Evolutionary conservation across 2,329 filamentous ascomycete species (phyloP).

Genomic region (Leptographium lundbergii): DNA sequence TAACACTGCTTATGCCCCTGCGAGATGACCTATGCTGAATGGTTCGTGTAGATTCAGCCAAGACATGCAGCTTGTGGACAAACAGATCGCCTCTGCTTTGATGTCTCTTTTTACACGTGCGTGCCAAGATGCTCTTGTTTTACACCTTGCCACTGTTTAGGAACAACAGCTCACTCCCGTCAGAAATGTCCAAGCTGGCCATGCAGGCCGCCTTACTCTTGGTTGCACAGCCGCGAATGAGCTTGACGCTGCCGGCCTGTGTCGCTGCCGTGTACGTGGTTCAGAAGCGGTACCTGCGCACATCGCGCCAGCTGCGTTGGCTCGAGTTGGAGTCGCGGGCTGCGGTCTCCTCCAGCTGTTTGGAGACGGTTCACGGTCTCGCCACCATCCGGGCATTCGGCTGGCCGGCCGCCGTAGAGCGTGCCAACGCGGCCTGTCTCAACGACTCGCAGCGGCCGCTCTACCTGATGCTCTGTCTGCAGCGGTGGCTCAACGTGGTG

Average conservation of each 20-base stretch:
- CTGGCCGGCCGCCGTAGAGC: conserved; percentile 21
- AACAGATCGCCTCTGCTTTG: conserved; percentile 24
- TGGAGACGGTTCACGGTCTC: conserved; percentile 29
- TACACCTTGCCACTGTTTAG: not conserved
- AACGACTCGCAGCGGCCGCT: conserved; percentile 35
- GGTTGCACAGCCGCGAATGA: conserved; percentile 30
- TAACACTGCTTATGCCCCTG: not conserved
- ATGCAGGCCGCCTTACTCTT: conserved; percentile 31
- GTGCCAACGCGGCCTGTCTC: conserved; percentile 17
- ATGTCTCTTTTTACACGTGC: conserved; percentile 22
- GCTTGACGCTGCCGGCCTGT: conserved; percentile 32
- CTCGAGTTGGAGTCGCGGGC: conserved; percentile 42
- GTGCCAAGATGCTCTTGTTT: conserved; percentile 10
- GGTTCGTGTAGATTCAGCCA: conserved; percentile 25
- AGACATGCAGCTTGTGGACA: conserved; percentile 31
- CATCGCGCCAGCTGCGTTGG: conserved; percentile 42
- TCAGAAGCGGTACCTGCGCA: conserved; percentile 39
- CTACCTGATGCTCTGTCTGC: conserved; percentile 36
- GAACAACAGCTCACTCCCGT: not conserved
- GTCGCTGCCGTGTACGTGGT: conserved; percentile 28
- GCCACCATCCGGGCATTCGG: conserved; percentile 35
- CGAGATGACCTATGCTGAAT: not conserved
- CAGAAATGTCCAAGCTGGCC: not conserved
- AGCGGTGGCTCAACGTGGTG: conserved; percentile 39
- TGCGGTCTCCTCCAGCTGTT: conserved; percentile 27